Conservation (phyloP, 2,329 filamentous ascomycete genomes). For the Zymoseptoria passerinii region DNA sequence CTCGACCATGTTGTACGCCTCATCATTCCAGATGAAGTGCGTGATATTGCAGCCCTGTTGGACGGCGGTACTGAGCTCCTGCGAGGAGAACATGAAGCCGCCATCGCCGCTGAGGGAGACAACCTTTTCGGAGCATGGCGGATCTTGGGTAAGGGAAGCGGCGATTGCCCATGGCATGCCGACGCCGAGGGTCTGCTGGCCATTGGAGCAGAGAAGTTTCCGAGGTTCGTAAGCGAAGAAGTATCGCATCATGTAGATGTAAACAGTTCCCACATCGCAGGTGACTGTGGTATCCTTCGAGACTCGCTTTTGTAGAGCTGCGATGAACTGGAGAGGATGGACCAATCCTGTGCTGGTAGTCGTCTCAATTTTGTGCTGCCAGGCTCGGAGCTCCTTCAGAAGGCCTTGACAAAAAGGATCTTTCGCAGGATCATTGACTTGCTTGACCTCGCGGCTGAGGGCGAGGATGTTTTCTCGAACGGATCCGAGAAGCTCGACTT, state of each 20-base stretch:
- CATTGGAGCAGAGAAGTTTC: constrained; percentile 40
- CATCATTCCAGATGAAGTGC: constrained; percentile 46
- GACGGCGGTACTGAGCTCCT: constrained; percentile 41
- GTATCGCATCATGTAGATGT: constrained; percentile 43
- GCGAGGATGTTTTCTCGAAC: constrained; percentile 35
- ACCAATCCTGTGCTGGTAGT: constrained; percentile 29
- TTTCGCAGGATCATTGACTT: constrained; percentile 31
- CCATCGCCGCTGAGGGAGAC: constrained; percentile 41
- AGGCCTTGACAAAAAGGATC: constrained; percentile 30
- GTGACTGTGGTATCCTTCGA: constrained; percentile 36
- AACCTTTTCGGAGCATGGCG: constrained; percentile 39
- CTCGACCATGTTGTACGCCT: constrained; percentile 45
- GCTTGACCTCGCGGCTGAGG: constrained; percentile 28
- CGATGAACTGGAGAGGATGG: constrained; percentile 41
- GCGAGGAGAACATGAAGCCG: constrained; percentile 43
- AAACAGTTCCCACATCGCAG: constrained; percentile 42
- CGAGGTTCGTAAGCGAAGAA: constrained; percentile 40
- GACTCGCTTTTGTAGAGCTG: constrained; percentile 35
- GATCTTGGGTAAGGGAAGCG: constrained; percentile 36
- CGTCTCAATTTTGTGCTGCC: constrained; percentile 23
- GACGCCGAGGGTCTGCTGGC: constrained; percentile 44
- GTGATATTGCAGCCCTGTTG: constrained; percentile 43
- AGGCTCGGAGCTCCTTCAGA: constrained; percentile 31
- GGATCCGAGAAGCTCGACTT: constrained; percentile 38
- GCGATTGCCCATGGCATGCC: constrained; percentile 44